These are phyloP conservation scores for Verticillium nubilum DNA, from an alignment of 2,329 filamentous ascomycete genomes.

Conservation along the genomic window DNA sequence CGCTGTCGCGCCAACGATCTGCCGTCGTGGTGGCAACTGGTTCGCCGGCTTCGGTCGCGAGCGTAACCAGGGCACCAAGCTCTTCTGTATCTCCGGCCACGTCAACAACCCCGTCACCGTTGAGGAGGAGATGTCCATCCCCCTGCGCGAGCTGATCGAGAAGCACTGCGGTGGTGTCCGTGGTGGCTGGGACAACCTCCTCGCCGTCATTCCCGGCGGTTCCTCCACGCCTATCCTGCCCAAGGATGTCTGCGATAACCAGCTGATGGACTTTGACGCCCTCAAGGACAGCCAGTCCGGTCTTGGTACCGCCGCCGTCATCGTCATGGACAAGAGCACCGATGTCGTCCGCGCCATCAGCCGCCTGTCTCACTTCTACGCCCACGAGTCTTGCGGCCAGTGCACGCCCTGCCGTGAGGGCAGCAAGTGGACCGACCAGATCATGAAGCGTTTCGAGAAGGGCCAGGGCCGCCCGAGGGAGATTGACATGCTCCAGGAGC, in stretches of 20 bases:
- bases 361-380: slow-evolving; percentile 92
- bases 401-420: slow-evolving; percentile 99
- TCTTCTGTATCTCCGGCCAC: slow-evolving; percentile 96
- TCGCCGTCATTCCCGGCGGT: slow-evolving; percentile 91
- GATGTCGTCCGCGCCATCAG: slow-evolving; percentile 94
- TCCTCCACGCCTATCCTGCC: slow-evolving; percentile 95
- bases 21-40: slow-evolving; percentile 86
- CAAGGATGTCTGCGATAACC: slow-evolving; percentile 83
- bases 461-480: slow-evolving; percentile 84
- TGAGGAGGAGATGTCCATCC: slow-evolving; percentile 99
- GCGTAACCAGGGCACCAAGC: slow-evolving; percentile 94
- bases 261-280: slow-evolving; percentile 98
- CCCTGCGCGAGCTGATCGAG: slow-evolving; percentile 91
- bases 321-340: slow-evolving; percentile 98
- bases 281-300: slow-evolving; percentile 97
- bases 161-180: slow-evolving; percentile 96
- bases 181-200: slow-evolving; percentile 96
- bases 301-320: slow-evolving; percentile 93
- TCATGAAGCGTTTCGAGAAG: slow-evolving; percentile 94
- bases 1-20: slow-evolving; percentile 92
- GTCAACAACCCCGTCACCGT: slow-evolving; percentile 98
- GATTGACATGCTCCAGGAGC: slow-evolving; percentile 98
- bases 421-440: slow-evolving; percentile 98
- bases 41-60: slow-evolving; percentile 92
- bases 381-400: slow-evolving; percentile 96